Evolutionary conservation across 192 early-diverging fungal genomes (phyloP), one percentile per base, ranked within the genome.

Genomic region (Diversispora eburnea): DNA sequence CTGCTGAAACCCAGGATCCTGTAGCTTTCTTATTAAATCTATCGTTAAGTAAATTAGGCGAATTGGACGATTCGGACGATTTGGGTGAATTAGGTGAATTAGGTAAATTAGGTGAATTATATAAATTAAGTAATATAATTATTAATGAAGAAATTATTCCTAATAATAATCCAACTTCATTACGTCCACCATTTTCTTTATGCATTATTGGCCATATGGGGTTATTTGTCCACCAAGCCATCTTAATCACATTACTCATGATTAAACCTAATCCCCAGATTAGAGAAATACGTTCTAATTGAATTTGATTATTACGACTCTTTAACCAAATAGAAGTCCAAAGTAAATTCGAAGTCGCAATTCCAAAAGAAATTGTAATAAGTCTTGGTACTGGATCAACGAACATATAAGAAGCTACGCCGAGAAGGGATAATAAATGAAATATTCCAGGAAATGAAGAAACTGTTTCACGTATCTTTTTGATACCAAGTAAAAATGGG

Each of bases 161-260:
- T 56, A 93, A 73, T 15, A 76, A 75, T 41, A 92, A 75, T 15
- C 86, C 92, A 2, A 86, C 77, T 64, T 81, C 75, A 79, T 93
- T 93, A 76, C 86, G 83, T 0, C 92, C 92, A 59, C 92, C 92
- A 74, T 87, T 92, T 17, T 49, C 77, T 54, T 76, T 80, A 65
- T 93, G 85, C 91, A 93, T 92, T 20, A 90, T 90, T n/a, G 91
- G 85, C 92, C 92, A 93, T 58, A 88, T 88, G 2, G 91, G 91
- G 79, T 93, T 93, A 81, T 90, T 88, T 10, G 91, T 88, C 72
- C 84, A 88, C 87, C 90, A 92, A 17, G 87, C 82, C 82, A 90
- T 85, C 75, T 91, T 92, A 75, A 92, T 82, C 0, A 88, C 84
- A 45, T 90, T 83, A 77, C 87, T 87, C 17, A 87, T 74, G 19